Evolutionary conservation across 257 asterid species (phyloP).

Genomic region (Voacanga thouarsii): DNA sequence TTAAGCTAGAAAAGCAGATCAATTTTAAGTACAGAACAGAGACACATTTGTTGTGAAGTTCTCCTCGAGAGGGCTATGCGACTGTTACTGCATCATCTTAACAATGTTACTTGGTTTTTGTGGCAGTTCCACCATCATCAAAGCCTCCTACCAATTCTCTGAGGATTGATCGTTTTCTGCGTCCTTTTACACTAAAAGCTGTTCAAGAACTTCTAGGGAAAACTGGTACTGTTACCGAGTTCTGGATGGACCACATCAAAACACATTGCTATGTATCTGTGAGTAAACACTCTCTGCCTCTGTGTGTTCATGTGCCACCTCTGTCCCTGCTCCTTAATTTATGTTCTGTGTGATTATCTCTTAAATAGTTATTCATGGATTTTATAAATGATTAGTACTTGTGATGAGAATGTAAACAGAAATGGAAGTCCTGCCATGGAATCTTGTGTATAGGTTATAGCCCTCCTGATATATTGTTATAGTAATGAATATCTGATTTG

Average conservation of each 20-base stretch:
- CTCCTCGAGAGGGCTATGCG: slow-evolving; percentile 3
- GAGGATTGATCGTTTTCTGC: slow-evolving; percentile 74
- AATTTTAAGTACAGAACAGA: background rate
- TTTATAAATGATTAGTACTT: no score
- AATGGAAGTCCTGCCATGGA: background rate
- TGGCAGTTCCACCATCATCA: slow-evolving; percentile 71
- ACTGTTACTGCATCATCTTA: slow-evolving; percentile 15
- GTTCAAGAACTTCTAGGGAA: slow-evolving; percentile 81
- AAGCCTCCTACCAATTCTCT: slow-evolving; percentile 65
- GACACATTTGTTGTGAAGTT: background rate
- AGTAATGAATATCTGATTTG: slow-evolving; percentile 1
- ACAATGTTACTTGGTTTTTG: slow-evolving; percentile 14
- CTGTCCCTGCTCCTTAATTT: background rate
- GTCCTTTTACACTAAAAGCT: slow-evolving; percentile 86
- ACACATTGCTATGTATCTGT: slow-evolving; percentile 91
- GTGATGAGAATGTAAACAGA: background rate
- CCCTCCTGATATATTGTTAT: background rate
- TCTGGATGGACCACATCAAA: slow-evolving; percentile 95
- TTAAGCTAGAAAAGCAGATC: background rate
- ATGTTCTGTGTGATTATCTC: background rate
- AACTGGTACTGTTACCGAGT: slow-evolving; percentile 60
- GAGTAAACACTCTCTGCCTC: slow-evolving; percentile 19
- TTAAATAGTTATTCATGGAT: background rate
- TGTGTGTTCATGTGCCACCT: background rate
- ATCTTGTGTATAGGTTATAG: background rate